phyloP scores from a whole-genome alignment of 2,329 filamentous ascomycete species.

The Alternaria ethzedia region DNA sequence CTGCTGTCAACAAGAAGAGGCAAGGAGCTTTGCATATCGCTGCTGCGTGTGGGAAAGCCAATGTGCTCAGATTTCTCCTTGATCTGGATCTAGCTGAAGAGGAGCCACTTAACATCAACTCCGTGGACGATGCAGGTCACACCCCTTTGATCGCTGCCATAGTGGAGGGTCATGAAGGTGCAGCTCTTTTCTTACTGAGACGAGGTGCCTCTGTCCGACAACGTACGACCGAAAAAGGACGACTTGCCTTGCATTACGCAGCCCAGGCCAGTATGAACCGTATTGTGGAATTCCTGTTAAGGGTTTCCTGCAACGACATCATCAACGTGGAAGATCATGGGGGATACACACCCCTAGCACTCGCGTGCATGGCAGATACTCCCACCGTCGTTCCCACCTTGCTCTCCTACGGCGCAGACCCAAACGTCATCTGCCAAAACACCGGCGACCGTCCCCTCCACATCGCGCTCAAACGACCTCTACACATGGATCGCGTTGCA shows the following conservation, averaged over 20 bases:
- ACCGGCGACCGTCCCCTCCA: slow-evolving; percentile 20
- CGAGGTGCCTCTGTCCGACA: slow-evolving; percentile 12
- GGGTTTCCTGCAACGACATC: not conserved
- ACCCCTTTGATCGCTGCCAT: slow-evolving; percentile 27
- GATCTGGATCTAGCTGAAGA: not conserved
- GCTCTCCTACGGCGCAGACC: slow-evolving; percentile 25
- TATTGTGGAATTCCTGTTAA: slow-evolving; percentile 1
- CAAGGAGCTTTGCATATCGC: slow-evolving; percentile 20
- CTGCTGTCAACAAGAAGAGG: slow-evolving; percentile 13
- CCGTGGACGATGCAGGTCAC: slow-evolving; percentile 8
- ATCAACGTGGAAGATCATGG: slow-evolving; percentile 11
- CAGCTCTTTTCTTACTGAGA: slow-evolving; percentile 18
- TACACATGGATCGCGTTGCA: not conserved
- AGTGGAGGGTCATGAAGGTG: slow-evolving; percentile 10
- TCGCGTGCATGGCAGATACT: slow-evolving; percentile 19
- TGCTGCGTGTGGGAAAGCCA: slow-evolving; percentile 16
- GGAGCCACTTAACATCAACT: slow-evolving; percentile 15
- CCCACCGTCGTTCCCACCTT: slow-evolving; percentile 14
- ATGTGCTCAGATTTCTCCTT: slow-evolving; percentile 12
- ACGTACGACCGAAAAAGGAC: not conserved
- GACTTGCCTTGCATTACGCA: slow-evolving; percentile 22
- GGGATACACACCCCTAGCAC: slow-evolving; percentile 17
- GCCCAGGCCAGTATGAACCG: not conserved
- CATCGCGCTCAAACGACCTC: slow-evolving; percentile 18
- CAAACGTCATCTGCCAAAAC: slow-evolving; percentile 11